Percentiles rank a stretch among this genome's conserved stretches.
phyloP scores from a whole-genome alignment of 2,329 filamentous ascomycete genomes.

The Rhinocladiella similis region DNA sequence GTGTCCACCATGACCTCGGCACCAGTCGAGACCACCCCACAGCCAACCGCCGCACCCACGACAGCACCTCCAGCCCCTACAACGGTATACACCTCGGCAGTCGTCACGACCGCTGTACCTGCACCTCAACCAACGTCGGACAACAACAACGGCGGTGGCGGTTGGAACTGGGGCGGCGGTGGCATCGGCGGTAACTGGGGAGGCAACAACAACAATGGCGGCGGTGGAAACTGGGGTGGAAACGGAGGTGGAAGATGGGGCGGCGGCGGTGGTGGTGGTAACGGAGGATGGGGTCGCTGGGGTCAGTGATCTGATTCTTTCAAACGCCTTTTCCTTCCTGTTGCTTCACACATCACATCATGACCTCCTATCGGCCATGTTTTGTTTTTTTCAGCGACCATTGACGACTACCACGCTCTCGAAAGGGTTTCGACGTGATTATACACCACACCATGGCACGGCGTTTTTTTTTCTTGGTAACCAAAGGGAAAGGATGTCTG shows the following conservation, averaged over 20 bases:
- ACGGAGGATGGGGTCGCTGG: not conserved
- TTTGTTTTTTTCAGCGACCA: no score
- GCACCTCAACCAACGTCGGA: not conserved
- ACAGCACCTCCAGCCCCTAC: not conserved
- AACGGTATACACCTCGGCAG: not conserved
- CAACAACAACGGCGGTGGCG: conserved; percentile 1
- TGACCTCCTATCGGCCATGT: no score
- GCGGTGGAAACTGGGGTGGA: not conserved
- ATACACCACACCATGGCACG: no score
- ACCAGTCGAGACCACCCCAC: not conserved
- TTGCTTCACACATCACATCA: not conserved
- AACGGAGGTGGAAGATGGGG: not conserved
- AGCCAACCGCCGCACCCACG: not conserved
- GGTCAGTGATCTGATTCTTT: not conserved
- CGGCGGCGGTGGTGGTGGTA: not conserved
- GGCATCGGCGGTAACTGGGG: not conserved
- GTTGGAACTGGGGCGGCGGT: not conserved
- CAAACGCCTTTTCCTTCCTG: not conserved
- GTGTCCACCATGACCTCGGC: not conserved
- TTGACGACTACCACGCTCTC: no score
- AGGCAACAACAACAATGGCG: not conserved
- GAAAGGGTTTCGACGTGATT: no score
- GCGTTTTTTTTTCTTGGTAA: no score
- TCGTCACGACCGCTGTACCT: conserved; percentile 4
- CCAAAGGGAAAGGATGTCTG: no score